Conservation (phyloP, 2,329 filamentous ascomycete genomes). For the Purpureocillium lavendulum region DNA sequence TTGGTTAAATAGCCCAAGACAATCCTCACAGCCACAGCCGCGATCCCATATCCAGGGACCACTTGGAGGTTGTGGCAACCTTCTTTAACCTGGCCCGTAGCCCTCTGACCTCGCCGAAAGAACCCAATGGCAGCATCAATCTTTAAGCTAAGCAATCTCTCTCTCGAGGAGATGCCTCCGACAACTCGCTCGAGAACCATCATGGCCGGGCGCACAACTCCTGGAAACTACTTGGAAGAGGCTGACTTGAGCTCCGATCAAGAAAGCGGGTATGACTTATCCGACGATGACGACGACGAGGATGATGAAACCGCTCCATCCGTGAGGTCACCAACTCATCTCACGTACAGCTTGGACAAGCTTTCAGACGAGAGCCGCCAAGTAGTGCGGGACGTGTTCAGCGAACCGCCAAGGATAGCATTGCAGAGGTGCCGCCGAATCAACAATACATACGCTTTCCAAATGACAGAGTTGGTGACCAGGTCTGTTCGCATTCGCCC, state of each 20-base stretch:
- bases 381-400: conserved; percentile 35
- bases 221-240: conserved; percentile 2
- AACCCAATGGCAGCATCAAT: conserved; percentile 17
- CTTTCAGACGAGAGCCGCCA: conserved; percentile 27
- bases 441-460: conserved; percentile 43
- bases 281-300: conserved; percentile 24
- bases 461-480: conserved; percentile 46
- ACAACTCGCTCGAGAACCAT: conserved; percentile 10
- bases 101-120: not conserved
- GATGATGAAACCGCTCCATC: conserved; percentile 16
- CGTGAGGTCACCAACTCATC: conserved; percentile 28
- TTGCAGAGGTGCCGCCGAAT: conserved; percentile 41
- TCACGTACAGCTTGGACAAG: conserved; percentile 31
- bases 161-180: conserved; percentile 20
- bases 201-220: conserved; percentile 6
- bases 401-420: conserved; percentile 38
- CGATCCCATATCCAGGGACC: too few species aligned
- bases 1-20: too few species aligned
- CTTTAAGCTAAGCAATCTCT: conserved; percentile 17
- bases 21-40: too few species aligned
- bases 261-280: conserved; percentile 18
- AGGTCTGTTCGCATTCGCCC: conserved; percentile 42
- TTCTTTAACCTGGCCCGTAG: not conserved
- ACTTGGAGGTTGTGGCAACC: not conserved
- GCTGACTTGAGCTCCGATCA: conserved; percentile 18